Evolutionary conservation across 2,329 filamentous ascomycete species (phyloP).

Genomic region (Tolypocladium album): DNA sequence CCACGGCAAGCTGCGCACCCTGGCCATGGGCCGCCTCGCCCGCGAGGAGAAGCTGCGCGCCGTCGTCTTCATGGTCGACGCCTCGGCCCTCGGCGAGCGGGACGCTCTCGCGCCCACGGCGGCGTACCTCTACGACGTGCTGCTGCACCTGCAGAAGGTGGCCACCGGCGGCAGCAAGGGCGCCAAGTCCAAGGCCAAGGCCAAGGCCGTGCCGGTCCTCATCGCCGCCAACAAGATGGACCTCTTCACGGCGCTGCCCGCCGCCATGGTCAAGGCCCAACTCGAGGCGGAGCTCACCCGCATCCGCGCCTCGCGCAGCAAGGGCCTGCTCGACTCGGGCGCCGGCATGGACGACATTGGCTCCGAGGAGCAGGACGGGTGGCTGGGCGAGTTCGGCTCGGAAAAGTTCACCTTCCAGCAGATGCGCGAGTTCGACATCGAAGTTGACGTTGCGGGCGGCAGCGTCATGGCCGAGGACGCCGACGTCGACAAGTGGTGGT

Average conservation of each 20-base stretch:
- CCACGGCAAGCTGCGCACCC: slow-evolving; percentile 81
- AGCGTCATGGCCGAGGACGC: slow-evolving; percentile 55
- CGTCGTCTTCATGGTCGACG: slow-evolving; percentile 83
- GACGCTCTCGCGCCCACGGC: slow-evolving; percentile 62
- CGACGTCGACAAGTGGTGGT: slow-evolving; percentile 79
- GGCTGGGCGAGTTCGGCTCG: slow-evolving; percentile 73
- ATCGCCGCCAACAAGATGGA: slow-evolving; percentile 93
- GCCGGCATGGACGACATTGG: slow-evolving; percentile 52
- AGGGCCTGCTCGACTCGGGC: slow-evolving; percentile 73
- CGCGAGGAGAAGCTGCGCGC: slow-evolving; percentile 47
- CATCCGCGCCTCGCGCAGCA: slow-evolving; percentile 65
- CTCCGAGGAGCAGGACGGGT: slow-evolving; percentile 66
- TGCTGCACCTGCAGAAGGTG: slow-evolving; percentile 73
- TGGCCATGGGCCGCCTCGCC: slow-evolving; percentile 45
- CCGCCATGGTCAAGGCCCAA: slow-evolving; percentile 59
- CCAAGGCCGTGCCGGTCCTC: slow-evolving; percentile 54
- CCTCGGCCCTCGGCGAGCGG: slow-evolving; percentile 51
- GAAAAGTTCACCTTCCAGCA: slow-evolving; percentile 69
- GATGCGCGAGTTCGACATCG: slow-evolving; percentile 74
- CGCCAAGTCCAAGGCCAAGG: slow-evolving; percentile 19
- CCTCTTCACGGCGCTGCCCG: slow-evolving; percentile 83
- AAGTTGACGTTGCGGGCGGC: slow-evolving; percentile 67
- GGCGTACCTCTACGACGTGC: slow-evolving; percentile 76
- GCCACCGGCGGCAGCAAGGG: slow-evolving; percentile 26
- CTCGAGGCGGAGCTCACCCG: slow-evolving; percentile 74